phyloP scores from a whole-genome alignment of 108 stramenopile genomes.

The Licmophora abbreviata region DNA sequence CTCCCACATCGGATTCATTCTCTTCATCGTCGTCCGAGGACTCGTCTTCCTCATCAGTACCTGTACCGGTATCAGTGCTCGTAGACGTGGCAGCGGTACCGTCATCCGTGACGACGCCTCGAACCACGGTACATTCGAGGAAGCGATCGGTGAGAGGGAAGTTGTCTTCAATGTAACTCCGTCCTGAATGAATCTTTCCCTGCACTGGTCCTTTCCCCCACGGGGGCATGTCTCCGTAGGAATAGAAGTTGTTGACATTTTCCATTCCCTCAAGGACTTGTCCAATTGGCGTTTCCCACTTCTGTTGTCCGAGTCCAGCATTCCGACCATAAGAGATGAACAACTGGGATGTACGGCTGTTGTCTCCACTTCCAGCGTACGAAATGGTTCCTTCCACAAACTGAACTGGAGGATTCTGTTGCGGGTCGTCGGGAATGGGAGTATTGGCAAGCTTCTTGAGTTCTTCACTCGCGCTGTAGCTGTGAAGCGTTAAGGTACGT shows the following conservation, averaged over 20 bases:
- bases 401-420: slow-evolving; percentile 36
- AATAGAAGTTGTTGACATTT: slow-evolving; percentile 46
- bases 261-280: slow-evolving; percentile 54
- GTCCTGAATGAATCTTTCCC: slow-evolving; percentile 45
- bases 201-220: slow-evolving; percentile 68
- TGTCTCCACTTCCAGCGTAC: slow-evolving; percentile 55
- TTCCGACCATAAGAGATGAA: slow-evolving; percentile 65
- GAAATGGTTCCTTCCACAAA: slow-evolving; percentile 66
- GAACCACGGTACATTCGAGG: slow-evolving; percentile 13
- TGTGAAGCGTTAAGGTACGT: too few species aligned
- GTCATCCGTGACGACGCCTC: too few species aligned
- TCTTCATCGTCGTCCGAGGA: too few species aligned
- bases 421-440: slow-evolving; percentile 46
- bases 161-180: slow-evolving; percentile 49
- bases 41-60: too few species aligned
- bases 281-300: slow-evolving; percentile 84
- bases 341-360: slow-evolving; percentile 68
- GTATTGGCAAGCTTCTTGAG: slow-evolving; percentile 26
- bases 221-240: slow-evolving; percentile 80
- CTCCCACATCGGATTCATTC: too few species aligned
- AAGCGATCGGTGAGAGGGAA: slow-evolving; percentile 62
- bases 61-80: too few species aligned
- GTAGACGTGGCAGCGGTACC: too few species aligned
- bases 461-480: slow-evolving; percentile 41
- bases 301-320: slow-evolving; percentile 37